phyloP scores from a whole-genome alignment of 768 basidiomycete species.

The Antrodiella citrinella region DNA sequence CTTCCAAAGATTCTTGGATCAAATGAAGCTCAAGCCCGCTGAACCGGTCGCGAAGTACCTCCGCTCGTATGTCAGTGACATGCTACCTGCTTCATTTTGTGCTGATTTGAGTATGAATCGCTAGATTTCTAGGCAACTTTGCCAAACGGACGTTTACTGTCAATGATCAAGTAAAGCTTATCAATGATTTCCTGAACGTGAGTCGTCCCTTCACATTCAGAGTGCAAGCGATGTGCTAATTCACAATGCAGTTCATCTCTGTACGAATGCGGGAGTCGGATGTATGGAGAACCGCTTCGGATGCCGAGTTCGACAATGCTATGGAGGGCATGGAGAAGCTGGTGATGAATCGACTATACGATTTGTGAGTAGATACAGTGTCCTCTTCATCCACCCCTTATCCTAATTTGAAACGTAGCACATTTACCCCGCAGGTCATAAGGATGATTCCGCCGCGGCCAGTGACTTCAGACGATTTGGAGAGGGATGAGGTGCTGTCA shows the following conservation, averaged over 20 bases:
- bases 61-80: conserved; percentile 66
- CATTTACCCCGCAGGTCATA: conserved; percentile 82
- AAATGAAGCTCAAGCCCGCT: conserved; percentile 81
- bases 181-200: conserved; percentile 88
- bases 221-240: background rate
- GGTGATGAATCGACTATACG: conserved; percentile 96
- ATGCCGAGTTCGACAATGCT: conserved; percentile 90
- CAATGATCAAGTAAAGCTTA: conserved; percentile 89
- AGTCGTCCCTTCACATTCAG: too few species aligned
- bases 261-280: conserved; percentile 80
- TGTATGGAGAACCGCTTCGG: conserved; percentile 70
- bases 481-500: conserved; percentile 82
- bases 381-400: background rate
- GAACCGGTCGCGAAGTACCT: conserved; percentile 95
- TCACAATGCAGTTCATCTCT: conserved; percentile 66
- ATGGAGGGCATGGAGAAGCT: conserved; percentile 99
- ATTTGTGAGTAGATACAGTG: conserved; percentile 56
- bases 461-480: conserved; percentile 92
- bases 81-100: background rate
- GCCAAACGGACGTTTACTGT: conserved; percentile 87
- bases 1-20: conserved; percentile 91
- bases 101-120: conserved; percentile 3
- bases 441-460: conserved; percentile 59
- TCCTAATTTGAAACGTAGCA: conserved; percentile 39
- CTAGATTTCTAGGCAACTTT: conserved; percentile 89